phyloP scores from a whole-genome alignment of 495 filamentous ascomycete species.

The Podospora comata region DNA sequence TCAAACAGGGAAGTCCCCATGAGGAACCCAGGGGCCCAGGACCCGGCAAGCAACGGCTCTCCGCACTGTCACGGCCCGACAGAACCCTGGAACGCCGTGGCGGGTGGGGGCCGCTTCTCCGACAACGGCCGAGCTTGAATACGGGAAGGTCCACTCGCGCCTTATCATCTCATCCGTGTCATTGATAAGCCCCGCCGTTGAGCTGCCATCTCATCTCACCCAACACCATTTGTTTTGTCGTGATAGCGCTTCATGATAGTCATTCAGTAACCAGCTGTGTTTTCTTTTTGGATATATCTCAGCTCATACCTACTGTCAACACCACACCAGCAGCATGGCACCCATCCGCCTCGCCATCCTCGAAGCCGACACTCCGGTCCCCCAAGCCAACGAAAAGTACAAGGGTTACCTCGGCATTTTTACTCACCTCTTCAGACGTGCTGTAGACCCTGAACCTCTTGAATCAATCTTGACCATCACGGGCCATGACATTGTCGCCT shows the following conservation, averaged over 20 bases:
- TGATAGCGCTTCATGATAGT: background rate
- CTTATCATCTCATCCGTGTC: slow-evolving; percentile 5
- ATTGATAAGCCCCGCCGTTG: slow-evolving; percentile 17
- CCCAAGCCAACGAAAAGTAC: slow-evolving; percentile 57
- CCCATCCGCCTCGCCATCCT: slow-evolving; percentile 80
- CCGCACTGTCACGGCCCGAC: background rate
- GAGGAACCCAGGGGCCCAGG: background rate
- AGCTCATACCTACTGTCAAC: background rate
- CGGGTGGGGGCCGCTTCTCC: background rate
- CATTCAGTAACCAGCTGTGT: too few relatives aligned
- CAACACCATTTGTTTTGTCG: background rate
- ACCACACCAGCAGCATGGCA: slow-evolving; percentile 12
- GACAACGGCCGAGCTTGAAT: background rate
- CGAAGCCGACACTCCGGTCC: slow-evolving; percentile 72
- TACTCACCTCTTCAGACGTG: slow-evolving; percentile 54
- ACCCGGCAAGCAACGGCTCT: background rate
- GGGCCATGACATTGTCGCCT: slow-evolving; percentile 64
- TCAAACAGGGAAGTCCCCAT: background rate
- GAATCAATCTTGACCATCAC: slow-evolving; percentile 55
- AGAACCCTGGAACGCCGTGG: background rate
- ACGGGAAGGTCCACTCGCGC: background rate
- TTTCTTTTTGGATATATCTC: too few relatives aligned
- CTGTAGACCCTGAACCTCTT: slow-evolving; percentile 34
- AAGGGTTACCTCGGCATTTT: slow-evolving; percentile 72
- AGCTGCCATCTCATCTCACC: slow-evolving; percentile 4